phyloP scores from a whole-genome alignment of 2,329 filamentous ascomycete genomes.

The Lachnellula willkommii region DNA sequence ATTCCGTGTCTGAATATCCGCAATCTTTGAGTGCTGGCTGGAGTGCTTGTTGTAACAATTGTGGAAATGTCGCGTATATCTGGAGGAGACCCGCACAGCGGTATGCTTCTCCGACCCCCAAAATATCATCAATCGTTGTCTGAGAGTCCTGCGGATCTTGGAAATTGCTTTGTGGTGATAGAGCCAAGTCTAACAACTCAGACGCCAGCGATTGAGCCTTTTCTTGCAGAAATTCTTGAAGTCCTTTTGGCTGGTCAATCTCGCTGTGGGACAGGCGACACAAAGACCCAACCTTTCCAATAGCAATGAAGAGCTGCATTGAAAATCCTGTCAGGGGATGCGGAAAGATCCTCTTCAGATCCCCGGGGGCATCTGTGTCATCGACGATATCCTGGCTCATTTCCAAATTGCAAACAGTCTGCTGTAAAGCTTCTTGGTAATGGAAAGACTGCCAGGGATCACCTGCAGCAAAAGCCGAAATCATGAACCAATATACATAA shows the following conservation, averaged over 20 bases:
- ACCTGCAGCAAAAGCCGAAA: slow-evolving; percentile 6
- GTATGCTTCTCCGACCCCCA: slow-evolving; percentile 9
- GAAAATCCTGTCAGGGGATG: slow-evolving; percentile 9
- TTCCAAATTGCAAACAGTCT: not conserved
- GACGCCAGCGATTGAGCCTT: not conserved
- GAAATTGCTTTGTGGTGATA: not conserved
- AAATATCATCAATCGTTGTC: slow-evolving; percentile 6
- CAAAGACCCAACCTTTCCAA: slow-evolving; percentile 8
- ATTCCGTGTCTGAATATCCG: not conserved
- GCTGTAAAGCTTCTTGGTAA: slow-evolving; percentile 4
- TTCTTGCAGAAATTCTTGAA: not conserved
- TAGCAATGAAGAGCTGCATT: not conserved
- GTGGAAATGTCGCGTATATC: slow-evolving; percentile 6
- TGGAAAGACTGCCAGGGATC: slow-evolving; percentile 3
- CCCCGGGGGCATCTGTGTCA: not conserved
- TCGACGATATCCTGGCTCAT: not conserved
- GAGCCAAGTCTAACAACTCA: not conserved
- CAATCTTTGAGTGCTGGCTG: not conserved
- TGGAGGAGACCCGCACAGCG: slow-evolving; percentile 11
- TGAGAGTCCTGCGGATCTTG: slow-evolving; percentile 5
- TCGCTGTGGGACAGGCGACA: slow-evolving; percentile 1
- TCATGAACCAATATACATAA: slow-evolving; percentile 11
- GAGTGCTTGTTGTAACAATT: slow-evolving; percentile 2
- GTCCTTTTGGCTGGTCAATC: not conserved
- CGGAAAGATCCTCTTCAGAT: not conserved